phyloP scores from a whole-genome alignment of 768 basidiomycete species.

The Baorangia bicolor region DNA sequence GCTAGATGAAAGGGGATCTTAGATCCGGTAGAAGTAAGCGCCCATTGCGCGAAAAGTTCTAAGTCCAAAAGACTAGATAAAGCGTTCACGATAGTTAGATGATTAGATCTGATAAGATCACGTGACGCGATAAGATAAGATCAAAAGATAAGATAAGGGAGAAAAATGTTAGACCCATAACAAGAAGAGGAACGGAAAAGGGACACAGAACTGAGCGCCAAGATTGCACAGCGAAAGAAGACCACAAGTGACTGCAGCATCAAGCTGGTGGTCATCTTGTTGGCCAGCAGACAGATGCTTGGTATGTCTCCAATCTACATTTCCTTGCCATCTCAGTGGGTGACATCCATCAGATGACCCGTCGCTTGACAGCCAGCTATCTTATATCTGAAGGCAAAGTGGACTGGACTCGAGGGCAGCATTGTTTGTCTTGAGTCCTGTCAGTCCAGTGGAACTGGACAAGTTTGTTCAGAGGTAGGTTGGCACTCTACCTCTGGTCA shows the following conservation, averaged over 20 bases:
- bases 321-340: neutral
- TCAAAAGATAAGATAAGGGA: too few species aligned
- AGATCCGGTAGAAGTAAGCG: too few species aligned
- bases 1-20: too few species aligned
- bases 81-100: too few species aligned
- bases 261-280: constrained; percentile 90
- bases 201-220: constrained; percentile 77
- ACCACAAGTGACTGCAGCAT: constrained; percentile 80
- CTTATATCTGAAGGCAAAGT: constrained; percentile 83
- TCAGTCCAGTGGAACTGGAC: constrained; percentile 76
- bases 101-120: too few species aligned
- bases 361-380: constrained; percentile 75
- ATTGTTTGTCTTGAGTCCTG: constrained; percentile 92
- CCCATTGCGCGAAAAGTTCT: too few species aligned
- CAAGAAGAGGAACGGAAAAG: constrained; percentile 68
- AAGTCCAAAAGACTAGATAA: too few species aligned
- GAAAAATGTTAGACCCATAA: too few species aligned
- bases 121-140: too few species aligned
- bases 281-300: constrained; percentile 85
- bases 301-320: constrained; percentile 46
- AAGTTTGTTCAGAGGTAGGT: constrained; percentile 84
- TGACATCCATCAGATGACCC: constrained; percentile 65
- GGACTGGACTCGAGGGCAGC: constrained; percentile 90
- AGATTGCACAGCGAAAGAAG: constrained; percentile 80
- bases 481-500: neutral